Base-by-base conservation (phyloP, 2,329 filamentous ascomycete species). In the Diaporthe capsici region DNA sequence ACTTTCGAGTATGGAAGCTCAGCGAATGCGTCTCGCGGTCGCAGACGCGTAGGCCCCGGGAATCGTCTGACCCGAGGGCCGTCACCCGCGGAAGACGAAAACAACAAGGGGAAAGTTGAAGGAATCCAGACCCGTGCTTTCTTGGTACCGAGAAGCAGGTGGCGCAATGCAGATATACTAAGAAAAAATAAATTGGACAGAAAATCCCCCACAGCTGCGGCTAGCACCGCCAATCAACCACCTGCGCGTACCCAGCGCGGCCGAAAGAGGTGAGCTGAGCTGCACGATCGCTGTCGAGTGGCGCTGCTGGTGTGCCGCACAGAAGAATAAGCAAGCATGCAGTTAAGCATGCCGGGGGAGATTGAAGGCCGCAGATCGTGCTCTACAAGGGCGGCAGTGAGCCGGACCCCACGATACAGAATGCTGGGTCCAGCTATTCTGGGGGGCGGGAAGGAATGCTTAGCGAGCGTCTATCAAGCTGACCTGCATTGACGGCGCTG, bases 201-300 rank as follows among this genome's bases (percentile, higher is more conserved):
- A 49, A 34, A 39, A 65, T 49, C 17, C 57, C 34, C 57, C 58
- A 58, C 70, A 72, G 71, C 47, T 73, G 71, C 34, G 71, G 71
- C 71, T 65, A 65, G 10, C n/a, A 28, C n/a, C 20, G 39, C 68
- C 53, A 60, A 72, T 61, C 44, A 63, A 51, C 31, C 55, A 51
- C 55, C 34, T 37, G 31, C 63, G 63, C 34, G 31, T 39, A 9
- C 37, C 49, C 34, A 65, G 22, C 44, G 71, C 58, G 44, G 58
- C 58, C 71, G 15, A n/a, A 58, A 4, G 20, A 55, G 34, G 20
- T 28, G 31, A 44, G 58, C 71, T 63, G 65, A 70, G 60, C 58
- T 65, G 71, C 47, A 65, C 8, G 57, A 51, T 55, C 34, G 70
- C 47, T 37, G 49, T 44, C 31, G n/a, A 31, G 58, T 60, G 71